These are phyloP conservation scores for Ganoderma resinaceum DNA, from an alignment of 1,284 basidiomycete species.

Conservation along the genomic window DNA sequence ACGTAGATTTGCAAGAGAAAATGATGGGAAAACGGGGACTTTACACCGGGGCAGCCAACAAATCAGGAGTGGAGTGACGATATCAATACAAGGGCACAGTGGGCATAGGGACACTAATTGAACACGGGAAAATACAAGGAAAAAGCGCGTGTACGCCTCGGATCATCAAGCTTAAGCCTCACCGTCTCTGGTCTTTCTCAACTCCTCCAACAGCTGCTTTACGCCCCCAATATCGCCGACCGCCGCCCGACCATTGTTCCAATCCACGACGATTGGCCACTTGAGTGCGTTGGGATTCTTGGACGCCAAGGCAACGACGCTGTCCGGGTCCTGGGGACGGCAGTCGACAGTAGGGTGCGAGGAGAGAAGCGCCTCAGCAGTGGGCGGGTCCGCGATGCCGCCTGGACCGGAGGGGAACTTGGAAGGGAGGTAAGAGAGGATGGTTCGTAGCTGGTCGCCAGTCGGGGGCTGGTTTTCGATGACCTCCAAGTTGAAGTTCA, in stretches of 20 bases:
- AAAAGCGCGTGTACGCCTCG: neutral
- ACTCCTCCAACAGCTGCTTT: constrained; percentile 62
- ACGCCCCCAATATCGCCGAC: constrained; percentile 76
- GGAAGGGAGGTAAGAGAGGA: constrained; percentile 64
- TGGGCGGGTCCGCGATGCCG: constrained; percentile 35
- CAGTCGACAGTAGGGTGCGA: constrained; percentile 59
- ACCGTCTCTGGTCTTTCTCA: constrained; percentile 70
- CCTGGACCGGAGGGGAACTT: constrained; percentile 29
- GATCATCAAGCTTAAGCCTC: constrained; percentile 41
- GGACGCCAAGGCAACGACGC: constrained; percentile 56
- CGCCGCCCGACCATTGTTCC: constrained; percentile 69
- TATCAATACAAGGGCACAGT: neutral
- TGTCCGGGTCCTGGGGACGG: constrained; percentile 50
- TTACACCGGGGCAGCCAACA: neutral
- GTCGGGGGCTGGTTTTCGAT: constrained; percentile 70
- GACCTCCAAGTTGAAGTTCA: constrained; percentile 75
- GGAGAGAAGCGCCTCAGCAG: constrained; percentile 55
- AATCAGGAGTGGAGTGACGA: neutral
- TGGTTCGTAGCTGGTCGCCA: constrained; percentile 69
- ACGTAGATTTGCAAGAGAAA: neutral
- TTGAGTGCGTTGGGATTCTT: constrained; percentile 59
- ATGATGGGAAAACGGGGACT: neutral
- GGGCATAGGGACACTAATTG: neutral
- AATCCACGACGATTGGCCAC: constrained; percentile 83
- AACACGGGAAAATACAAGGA: neutral